Percentiles rank a stretch among this genome's conserved stretches.
These are phyloP conservation scores for Ballota nigra DNA, from an alignment of 257 asterid species.

Conservation along the genomic window DNA sequence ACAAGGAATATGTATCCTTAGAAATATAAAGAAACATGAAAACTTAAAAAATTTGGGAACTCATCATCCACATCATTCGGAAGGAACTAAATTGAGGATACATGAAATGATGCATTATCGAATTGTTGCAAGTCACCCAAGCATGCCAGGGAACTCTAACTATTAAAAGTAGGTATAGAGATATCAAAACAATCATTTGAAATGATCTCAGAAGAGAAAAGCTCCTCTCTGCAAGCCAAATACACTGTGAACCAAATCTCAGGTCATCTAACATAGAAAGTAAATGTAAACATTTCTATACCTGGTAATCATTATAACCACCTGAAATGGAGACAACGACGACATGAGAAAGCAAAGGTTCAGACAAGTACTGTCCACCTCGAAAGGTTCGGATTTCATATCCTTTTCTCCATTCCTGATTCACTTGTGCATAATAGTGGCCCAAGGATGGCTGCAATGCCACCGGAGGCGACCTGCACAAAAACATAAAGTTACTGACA, in stretches of 20 bases:
- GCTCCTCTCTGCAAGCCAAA: not conserved
- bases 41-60: too few species aligned
- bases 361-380: slow-evolving; percentile 53
- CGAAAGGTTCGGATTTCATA: slow-evolving; percentile 63
- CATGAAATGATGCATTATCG: not conserved
- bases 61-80: not conserved
- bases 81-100: not conserved
- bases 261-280: slow-evolving; percentile 1
- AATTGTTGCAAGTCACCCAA: not conserved
- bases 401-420: slow-evolving; percentile 88
- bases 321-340: slow-evolving; percentile 85
- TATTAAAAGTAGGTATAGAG: too few species aligned
- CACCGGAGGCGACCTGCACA: slow-evolving; percentile 83
- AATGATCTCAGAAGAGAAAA: slow-evolving; percentile 1
- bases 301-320: slow-evolving; percentile 98
- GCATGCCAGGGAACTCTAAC: too few species aligned
- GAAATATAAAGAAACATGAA: too few species aligned
- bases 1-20: not conserved
- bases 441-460: slow-evolving; percentile 95
- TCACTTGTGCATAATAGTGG: slow-evolving; percentile 70
- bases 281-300: slow-evolving; percentile 28
- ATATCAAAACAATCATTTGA: too few species aligned
- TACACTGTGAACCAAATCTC: slow-evolving; percentile 13
- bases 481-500: slow-evolving; percentile 18
- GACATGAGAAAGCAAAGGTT: slow-evolving; percentile 68